A percentile compares a stretch with the other conserved stretches of the same genome.
These are phyloP conservation scores for Aureobasidium sp. DNA, from an alignment of 2,329 filamentous ascomycete species.

Conservation along the genomic window DNA sequence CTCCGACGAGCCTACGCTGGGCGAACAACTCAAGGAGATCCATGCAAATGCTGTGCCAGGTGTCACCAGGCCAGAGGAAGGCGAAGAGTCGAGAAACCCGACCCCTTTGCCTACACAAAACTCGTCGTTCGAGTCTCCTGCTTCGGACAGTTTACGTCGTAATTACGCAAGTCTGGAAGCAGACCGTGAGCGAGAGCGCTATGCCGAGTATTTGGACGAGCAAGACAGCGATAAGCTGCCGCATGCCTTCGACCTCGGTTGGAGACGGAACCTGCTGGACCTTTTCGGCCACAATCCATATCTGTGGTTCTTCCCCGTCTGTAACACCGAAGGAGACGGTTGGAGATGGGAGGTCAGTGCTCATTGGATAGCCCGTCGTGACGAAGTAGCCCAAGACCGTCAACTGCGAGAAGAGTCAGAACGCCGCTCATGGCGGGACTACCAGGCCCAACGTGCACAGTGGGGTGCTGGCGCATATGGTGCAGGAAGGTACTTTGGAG, in stretches of 20 bases:
- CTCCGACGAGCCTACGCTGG: conserved; percentile 32
- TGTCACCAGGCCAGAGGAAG: conserved; percentile 72
- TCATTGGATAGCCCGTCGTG: conserved; percentile 65
- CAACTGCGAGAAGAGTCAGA: conserved; percentile 27
- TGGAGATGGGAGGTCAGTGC: conserved; percentile 88
- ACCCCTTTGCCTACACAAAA: conserved; percentile 26
- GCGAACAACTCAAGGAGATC: conserved; percentile 69
- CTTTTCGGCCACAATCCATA: conserved; percentile 67
- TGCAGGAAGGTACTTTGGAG: conserved; percentile 6
- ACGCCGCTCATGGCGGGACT: conserved; percentile 11
- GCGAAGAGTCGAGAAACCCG: conserved; percentile 45
- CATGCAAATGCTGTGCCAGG: conserved; percentile 75
- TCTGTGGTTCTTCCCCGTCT: conserved; percentile 73
- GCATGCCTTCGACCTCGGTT: conserved; percentile 87
- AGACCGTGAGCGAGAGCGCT: conserved; percentile 57
- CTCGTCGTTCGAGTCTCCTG: conserved; percentile 29
- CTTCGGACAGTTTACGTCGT: conserved; percentile 34
- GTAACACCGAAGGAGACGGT: conserved; percentile 81
- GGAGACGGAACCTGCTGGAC: conserved; percentile 68
- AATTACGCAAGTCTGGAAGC: conserved; percentile 52
- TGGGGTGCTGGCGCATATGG: conserved; percentile 4
- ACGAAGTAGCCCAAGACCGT: conserved; percentile 42
- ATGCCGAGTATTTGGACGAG: conserved; percentile 79
- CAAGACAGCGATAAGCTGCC: conserved; percentile 80
- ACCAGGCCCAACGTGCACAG: conserved; percentile 2